Base-by-base conservation (phyloP, 441 rosid genomes). In the Populus hybrid region DNA sequence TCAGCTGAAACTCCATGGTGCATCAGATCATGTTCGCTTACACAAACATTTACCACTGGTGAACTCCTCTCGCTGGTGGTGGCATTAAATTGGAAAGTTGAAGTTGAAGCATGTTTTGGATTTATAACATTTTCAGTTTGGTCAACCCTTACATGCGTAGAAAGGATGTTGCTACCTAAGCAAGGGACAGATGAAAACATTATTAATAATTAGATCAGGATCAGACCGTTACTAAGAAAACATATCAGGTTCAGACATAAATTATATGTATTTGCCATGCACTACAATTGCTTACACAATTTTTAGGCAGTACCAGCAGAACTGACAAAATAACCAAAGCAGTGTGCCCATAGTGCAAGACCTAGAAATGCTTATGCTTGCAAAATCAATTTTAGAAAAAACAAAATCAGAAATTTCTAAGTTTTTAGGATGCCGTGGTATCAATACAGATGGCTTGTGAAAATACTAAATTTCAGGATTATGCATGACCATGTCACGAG, bases 1-100 rank as follows among this genome's bases (percentile, higher is more conserved):
- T 91, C 84, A 28, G 61, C 59, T 68, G 74, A 77, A 82, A 87
- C 82, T 83, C 86, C 91, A 30, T 75, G 67, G 23, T 74, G 79
- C 42, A 7, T 71, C 28, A 83, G 83, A 74, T 77, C 81, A 42
- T 78, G 82, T 21, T 14, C 65, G 24, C 3, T 32, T 67, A 36
- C 32, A 38, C 8, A 19, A 26, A 80, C 90, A 34, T 76, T 40
- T 59, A 40, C 57, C 46, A 30, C 67, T 21, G 12, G 75, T 38
- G n/a, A 74, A 64, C 34, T 82, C 78, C 36, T 57, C 40, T 71
- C 82, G 24, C 72, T 71, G 46, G 67, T 14, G 65, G 76, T 9
- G 18, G 79, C 63, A 69, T 63, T 72, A 67, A 59, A 64, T 57
- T 71, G 79, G 75, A 78, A 73, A 70, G 24, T 66, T 65, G 18